Evolutionary conservation across 2,329 filamentous ascomycete species (phyloP), one percentile per base, ranked within the genome.

Genomic region (Fusarium sp.): DNA sequence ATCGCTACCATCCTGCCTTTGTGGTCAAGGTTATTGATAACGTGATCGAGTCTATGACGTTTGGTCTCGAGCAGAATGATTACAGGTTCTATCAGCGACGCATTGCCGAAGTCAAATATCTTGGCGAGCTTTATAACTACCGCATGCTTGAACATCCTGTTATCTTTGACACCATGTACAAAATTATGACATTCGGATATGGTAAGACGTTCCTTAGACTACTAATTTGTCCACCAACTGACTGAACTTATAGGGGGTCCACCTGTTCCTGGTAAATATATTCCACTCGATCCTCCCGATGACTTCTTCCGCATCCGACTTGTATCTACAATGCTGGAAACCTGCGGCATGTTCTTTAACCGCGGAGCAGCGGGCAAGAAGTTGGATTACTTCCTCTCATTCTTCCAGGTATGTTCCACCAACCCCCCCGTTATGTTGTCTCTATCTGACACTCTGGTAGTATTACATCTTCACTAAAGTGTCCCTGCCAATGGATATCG

Each of bases 121-220:
- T 99, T 10, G 95, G 94, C 27, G 96, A 99, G 82, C 88, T 99
- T 15, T 99, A 99, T 84, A 97, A 98, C 78, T 99, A 98, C 80
- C 93, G 96, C 63, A 94, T 99, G 89, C 89, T 99, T 41, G 96
- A 99, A 81, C 96, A 97, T 46, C 93, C 94, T 0, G 93, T 98
- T 29, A 92, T 99, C 57, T 99, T 99, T 77, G 96, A 99, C 78
- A 94, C 92, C 2, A 88, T 99, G 82, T 99, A 98, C 85, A 94
- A 94, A 78, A 93, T 99, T 75, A 88, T 98, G 80, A 97, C 94
- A 12, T 97, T 97, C 80, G 96, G 95, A 31, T 94, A 98, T 80
- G 90, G 89, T 88, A 79, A 80, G 86, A 31, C 31, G 25, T 18
- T 18, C n/a, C 21, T 41, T 9, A 23, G 10, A 21, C 15, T 29